A percentile compares a stretch with the other conserved stretches of the same genome.
phyloP scores from a whole-genome alignment of 2,329 filamentous ascomycete species.

The Blastomyces gilchristii region DNA sequence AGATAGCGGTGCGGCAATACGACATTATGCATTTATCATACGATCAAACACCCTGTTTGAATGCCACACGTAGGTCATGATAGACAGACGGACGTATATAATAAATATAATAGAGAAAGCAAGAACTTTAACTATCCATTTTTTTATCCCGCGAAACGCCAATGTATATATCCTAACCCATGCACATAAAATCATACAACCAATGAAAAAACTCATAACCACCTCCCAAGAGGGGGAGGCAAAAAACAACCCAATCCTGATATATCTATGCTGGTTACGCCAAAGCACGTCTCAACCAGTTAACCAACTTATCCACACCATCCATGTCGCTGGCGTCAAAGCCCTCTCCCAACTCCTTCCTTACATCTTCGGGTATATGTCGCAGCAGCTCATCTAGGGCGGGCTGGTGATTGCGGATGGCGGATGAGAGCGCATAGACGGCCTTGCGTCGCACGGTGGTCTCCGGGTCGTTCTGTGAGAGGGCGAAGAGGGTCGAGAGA shows the following conservation, averaged over 20 bases:
- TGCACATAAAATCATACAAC: not conserved
- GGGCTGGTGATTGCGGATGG: conserved; percentile 80
- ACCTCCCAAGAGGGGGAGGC: not conserved
- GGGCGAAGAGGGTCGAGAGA: conserved; percentile 56
- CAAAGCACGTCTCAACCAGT: conserved; percentile 43
- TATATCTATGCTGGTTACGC: not conserved
- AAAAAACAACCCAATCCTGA: not conserved
- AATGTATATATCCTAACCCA: not conserved
- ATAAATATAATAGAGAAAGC: not conserved
- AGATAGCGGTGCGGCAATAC: not conserved
- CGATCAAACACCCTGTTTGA: not conserved
- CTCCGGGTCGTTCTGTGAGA: conserved; percentile 52
- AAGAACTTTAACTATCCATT: not conserved
- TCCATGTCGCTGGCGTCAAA: conserved; percentile 85
- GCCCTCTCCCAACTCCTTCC: conserved; percentile 51
- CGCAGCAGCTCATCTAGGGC: conserved; percentile 56
- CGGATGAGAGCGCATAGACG: conserved; percentile 76
- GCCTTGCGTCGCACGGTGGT: conserved; percentile 70
- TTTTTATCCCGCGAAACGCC: not conserved
- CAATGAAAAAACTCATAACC: not conserved
- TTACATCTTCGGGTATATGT: conserved; percentile 52
- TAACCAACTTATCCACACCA: conserved; percentile 64
- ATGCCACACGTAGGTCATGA: too few species aligned
- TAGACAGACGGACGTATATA: not conserved
- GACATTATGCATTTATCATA: not conserved